A percentile compares a stretch with the other conserved stretches of the same genome.
phyloP scores from a whole-genome alignment of 768 basidiomycete species.

The Boletus vinaceobasis region DNA sequence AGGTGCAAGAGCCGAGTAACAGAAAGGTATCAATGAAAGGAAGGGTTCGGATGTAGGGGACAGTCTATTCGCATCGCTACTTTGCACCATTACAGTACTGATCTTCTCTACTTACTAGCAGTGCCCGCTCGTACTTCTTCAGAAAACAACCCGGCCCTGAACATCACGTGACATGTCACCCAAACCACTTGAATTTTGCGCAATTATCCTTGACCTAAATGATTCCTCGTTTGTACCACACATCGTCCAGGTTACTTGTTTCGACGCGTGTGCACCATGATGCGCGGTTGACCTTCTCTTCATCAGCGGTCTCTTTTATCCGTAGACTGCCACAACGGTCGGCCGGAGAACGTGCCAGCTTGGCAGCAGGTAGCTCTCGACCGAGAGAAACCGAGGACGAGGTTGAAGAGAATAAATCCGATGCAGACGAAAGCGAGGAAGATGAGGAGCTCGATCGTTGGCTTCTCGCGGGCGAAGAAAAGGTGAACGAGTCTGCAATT shows the following conservation, averaged over 20 bases:
- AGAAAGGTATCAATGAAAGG: slow-evolving; percentile 45
- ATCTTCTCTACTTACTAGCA: background rate
- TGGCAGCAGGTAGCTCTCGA: background rate
- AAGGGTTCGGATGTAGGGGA: background rate
- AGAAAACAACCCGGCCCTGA: slow-evolving; percentile 15
- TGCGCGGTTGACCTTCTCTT: slow-evolving; percentile 18
- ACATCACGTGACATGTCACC: slow-evolving; percentile 20
- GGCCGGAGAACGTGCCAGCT: slow-evolving; percentile 1
- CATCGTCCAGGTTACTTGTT: slow-evolving; percentile 9
- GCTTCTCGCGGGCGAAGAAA: slow-evolving; percentile 14
- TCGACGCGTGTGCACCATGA: slow-evolving; percentile 9
- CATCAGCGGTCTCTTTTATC: slow-evolving; percentile 12
- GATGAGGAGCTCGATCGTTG: slow-evolving; percentile 14
- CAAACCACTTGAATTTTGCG: slow-evolving; percentile 18
- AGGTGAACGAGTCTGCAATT: slow-evolving; percentile 17
- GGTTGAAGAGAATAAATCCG: background rate
- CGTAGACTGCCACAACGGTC: slow-evolving; percentile 12
- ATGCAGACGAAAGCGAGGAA: slow-evolving; percentile 6
- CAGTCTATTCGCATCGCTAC: background rate
- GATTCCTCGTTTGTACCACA: slow-evolving; percentile 20
- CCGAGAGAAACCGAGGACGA: slow-evolving; percentile 1
- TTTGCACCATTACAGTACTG: background rate
- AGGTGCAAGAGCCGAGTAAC: slow-evolving; percentile 51
- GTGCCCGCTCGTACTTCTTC: too few relatives aligned
- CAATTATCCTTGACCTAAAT: slow-evolving; percentile 4